A percentile compares a stretch with the other conserved stretches of the same genome.
phyloP scores from a whole-genome alignment of 1,284 basidiomycete species.

The Fomitiporia mediterranea region DNA sequence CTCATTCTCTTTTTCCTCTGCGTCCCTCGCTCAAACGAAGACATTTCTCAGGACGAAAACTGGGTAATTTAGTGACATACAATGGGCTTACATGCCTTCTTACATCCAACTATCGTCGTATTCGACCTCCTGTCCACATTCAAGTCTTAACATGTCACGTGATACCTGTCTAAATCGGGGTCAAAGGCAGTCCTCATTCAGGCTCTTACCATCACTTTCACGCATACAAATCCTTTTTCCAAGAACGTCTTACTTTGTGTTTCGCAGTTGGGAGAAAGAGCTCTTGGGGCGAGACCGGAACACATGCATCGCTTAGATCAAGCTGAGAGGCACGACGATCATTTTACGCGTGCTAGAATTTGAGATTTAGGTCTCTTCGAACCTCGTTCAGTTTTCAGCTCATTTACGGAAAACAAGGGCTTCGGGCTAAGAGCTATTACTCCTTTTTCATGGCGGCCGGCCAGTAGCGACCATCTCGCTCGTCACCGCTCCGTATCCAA shows the following conservation, averaged over 20 bases:
- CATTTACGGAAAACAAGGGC: slow-evolving; percentile 1
- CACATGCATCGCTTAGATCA: too few species aligned
- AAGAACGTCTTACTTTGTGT: neutral
- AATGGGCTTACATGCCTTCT: too few species aligned
- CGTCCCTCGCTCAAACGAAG: neutral
- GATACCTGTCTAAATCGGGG: slow-evolving; percentile 1
- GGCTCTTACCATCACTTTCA: neutral
- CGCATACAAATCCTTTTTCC: neutral
- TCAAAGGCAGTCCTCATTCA: neutral
- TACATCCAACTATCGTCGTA: too few species aligned
- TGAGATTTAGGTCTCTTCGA: too few species aligned
- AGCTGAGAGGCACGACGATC: neutral
- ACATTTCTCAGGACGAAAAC: too few species aligned
- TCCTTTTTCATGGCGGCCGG: neutral
- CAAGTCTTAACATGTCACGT: too few species aligned
- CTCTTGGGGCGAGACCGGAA: too few species aligned
- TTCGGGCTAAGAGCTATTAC: neutral
- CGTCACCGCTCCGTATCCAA: neutral
- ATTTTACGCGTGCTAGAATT: neutral
- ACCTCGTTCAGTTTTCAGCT: too few species aligned
- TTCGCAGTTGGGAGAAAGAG: neutral
- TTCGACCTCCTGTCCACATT: too few species aligned
- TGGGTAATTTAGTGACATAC: too few species aligned
- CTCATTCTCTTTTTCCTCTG: neutral
- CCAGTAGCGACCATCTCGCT: neutral